Evolutionary conservation across 306 rosid genomes (phyloP).

Genomic region (Prosopis cineraria): DNA sequence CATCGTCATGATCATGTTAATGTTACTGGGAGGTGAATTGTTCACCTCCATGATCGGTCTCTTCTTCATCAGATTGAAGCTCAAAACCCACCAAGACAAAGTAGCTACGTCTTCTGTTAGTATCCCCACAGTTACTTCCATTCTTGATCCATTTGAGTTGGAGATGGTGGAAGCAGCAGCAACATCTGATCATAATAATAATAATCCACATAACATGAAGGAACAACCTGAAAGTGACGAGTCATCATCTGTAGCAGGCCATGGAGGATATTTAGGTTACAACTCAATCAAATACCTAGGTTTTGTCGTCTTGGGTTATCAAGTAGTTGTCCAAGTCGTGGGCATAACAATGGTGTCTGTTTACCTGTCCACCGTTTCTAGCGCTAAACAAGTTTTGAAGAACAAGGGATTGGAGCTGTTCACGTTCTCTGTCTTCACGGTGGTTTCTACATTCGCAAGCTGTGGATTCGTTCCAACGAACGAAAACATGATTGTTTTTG

Average conservation of each 20-base stretch:
- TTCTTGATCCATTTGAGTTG: slow-evolving; percentile 17
- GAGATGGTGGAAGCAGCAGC: not conserved
- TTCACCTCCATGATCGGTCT: slow-evolving; percentile 62
- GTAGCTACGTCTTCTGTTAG: slow-evolving; percentile 10
- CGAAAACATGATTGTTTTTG: slow-evolving; percentile 69
- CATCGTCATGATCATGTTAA: slow-evolving; percentile 46
- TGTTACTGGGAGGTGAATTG: slow-evolving; percentile 65
- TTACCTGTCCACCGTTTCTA: slow-evolving; percentile 40
- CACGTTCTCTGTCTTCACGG: slow-evolving; percentile 53
- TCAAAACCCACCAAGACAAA: slow-evolving; percentile 34
- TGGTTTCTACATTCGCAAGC: slow-evolving; percentile 63
- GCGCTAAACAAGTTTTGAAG: slow-evolving; percentile 37
- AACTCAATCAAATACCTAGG: slow-evolving; percentile 41
- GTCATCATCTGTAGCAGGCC: not conserved
- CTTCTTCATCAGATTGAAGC: slow-evolving; percentile 40
- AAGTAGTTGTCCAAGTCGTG: slow-evolving; percentile 32
- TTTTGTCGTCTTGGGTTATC: slow-evolving; percentile 47
- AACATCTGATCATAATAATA: not conserved
- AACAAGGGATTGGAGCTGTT: slow-evolving; percentile 37
- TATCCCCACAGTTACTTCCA: not conserved
- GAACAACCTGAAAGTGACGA: not conserved
- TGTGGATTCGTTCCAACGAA: slow-evolving; percentile 78
- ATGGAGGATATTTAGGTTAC: slow-evolving; percentile 21
- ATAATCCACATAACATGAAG: not conserved
- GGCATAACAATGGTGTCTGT: slow-evolving; percentile 40